Conservation (phyloP, 441 rosid species). For the Isatis lusitanica region DNA sequence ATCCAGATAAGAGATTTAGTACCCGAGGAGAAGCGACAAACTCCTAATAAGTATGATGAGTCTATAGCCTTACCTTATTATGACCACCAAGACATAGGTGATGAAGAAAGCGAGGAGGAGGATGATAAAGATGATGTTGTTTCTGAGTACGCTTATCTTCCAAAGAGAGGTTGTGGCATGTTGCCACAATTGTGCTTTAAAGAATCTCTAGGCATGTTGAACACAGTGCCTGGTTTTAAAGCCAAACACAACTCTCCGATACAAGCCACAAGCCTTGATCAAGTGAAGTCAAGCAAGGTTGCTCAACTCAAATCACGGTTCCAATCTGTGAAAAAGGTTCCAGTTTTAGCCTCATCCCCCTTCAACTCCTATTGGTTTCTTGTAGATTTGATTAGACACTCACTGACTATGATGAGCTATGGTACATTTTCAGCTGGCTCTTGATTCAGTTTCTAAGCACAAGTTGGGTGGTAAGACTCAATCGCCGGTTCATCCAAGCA, state of each 20-base stretch:
- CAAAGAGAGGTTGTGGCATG: slow-evolving; percentile 73
- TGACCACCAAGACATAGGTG: slow-evolving; percentile 41
- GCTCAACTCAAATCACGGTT: slow-evolving; percentile 44
- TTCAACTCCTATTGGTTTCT: neutral
- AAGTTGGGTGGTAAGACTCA: slow-evolving; percentile 42
- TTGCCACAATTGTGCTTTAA: slow-evolving; percentile 70
- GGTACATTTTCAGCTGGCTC: slow-evolving; percentile 46
- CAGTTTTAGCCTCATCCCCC: neutral
- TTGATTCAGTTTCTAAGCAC: slow-evolving; percentile 45
- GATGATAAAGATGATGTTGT: slow-evolving; percentile 29
- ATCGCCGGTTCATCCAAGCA: slow-evolving; percentile 41
- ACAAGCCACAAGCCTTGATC: slow-evolving; percentile 24
- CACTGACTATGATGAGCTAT: neutral
- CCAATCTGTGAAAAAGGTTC: slow-evolving; percentile 57
- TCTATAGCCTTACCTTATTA: slow-evolving; percentile 38
- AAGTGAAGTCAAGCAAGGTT: slow-evolving; percentile 48
- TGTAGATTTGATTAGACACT: neutral
- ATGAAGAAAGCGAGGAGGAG: slow-evolving; percentile 54
- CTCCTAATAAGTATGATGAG: slow-evolving; percentile 28
- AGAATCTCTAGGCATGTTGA: slow-evolving; percentile 59
- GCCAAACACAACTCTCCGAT: slow-evolving; percentile 35
- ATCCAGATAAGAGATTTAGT: slow-evolving; percentile 46
- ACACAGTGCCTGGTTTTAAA: slow-evolving; percentile 65
- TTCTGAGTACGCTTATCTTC: slow-evolving; percentile 43
- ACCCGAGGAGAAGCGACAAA: slow-evolving; percentile 35